These are phyloP conservation scores for Candida railenensis DNA, from an alignment of 805 yeast genomes.

Conservation along the genomic window DNA sequence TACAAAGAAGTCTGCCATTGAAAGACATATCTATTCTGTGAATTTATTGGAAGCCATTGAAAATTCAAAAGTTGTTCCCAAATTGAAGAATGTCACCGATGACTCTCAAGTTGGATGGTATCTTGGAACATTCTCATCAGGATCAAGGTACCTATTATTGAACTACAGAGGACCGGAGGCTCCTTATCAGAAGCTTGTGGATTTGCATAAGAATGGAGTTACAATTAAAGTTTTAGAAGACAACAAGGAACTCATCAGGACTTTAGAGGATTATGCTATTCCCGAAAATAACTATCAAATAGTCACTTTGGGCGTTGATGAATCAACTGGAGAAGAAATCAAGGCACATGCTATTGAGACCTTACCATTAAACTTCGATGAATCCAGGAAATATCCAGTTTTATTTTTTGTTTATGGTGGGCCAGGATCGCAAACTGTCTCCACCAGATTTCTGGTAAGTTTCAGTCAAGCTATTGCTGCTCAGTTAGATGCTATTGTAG, in stretches of 20 bases:
- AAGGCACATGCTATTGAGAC: slow-evolving; percentile 71
- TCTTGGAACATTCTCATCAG: slow-evolving; percentile 73
- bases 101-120: slow-evolving; percentile 58
- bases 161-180: slow-evolving; percentile 76
- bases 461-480: slow-evolving; percentile 80
- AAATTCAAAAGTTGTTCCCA: slow-evolving; percentile 36
- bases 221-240: slow-evolving; percentile 44
- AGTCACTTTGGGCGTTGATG: slow-evolving; percentile 51
- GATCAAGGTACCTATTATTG: slow-evolving; percentile 68
- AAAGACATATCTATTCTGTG: slow-evolving; percentile 79
- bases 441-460: slow-evolving; percentile 53
- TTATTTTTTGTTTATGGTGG: slow-evolving; percentile 93
- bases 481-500: slow-evolving; percentile 77
- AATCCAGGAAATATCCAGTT: slow-evolving; percentile 69
- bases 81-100: slow-evolving; percentile 36
- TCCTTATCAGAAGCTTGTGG: slow-evolving; percentile 74
- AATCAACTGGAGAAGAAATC: slow-evolving; percentile 43
- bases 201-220: slow-evolving; percentile 26
- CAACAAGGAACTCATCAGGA: slow-evolving; percentile 42
- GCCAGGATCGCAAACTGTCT: slow-evolving; percentile 87
- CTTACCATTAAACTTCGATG: slow-evolving; percentile 70
- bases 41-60: slow-evolving; percentile 39
- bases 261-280: slow-evolving; percentile 46
- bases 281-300: slow-evolving; percentile 59
- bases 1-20: slow-evolving; percentile 75